Base-by-base conservation (phyloP, 345 rosid species). In the Gossypium ekmanianum region DNA sequence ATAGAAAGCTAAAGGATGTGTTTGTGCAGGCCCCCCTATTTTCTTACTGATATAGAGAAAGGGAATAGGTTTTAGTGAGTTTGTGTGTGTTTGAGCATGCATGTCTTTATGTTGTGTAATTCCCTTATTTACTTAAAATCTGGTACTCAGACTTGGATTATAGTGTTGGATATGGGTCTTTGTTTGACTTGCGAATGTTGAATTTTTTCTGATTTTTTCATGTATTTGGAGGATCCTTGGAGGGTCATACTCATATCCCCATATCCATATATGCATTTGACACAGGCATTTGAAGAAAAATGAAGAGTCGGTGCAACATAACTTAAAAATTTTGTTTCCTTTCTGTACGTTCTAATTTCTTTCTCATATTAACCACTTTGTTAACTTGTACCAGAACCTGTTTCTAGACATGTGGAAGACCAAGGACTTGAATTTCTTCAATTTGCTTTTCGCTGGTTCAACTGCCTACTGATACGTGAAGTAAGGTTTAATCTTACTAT, bases 361-460 rank as follows among this genome's bases (percentile, higher is more conserved):
- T 16, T 81, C 41, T 55, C 56, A 50, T 74, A 74, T 44, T 74
- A 59, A 62, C 17, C 9, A 10, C 18, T 72, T 2, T 14, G 61
- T 68, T 59, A 43, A 72, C 47, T 76, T 83, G 68, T 71, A 24
- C 76, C 90, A 93, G 99, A 91, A 88, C 93, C 97, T 79, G 91
- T 95, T 88, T 92, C 97, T 66, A 86, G 85, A 80, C 99, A 95
- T 89, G 87, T 91, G 84, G 99, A 95, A 76, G 94, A 90, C 79
- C 99, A 95, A 77, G 98, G 98, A 77, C 98, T 93, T 73, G 99
- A 93, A 78, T 95, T 93, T 85, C 93, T 93, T 79, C 98, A 95
- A 50, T 95, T 95, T 75, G 99, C 99, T 78, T 95, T 93, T 79
- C 96, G 97, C 77, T 95, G 98, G 99, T 95, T 91, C 85, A 95